Evolutionary conservation across 331 rosid genomes (phyloP), one percentile per base, ranked within the genome.

Genomic region (Ulmus americana): DNA sequence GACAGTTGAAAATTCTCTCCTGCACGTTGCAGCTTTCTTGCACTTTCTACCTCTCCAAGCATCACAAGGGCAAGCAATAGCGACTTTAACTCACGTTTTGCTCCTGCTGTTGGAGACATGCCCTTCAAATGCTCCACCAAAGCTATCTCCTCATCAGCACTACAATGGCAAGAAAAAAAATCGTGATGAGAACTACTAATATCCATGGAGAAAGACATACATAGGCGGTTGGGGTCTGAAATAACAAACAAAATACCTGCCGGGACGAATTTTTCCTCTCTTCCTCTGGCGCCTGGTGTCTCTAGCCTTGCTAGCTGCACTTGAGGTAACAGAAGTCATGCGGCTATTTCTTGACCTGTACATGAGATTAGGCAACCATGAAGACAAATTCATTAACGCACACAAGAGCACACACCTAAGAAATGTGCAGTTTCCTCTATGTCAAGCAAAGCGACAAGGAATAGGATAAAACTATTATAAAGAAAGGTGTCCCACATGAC

Each of bases 231-330:
- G 9, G 46, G 59, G 57, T 5, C 67, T 69, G 20, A 13, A 12
- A 39, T 22, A 53, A 61, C 35, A 10, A 53, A 52, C 52, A 59
- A 62, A 35, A 22, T 82, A 94, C 99, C 99, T 90, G 43, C 99
- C 99, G 3, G 95, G 88, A 65, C 99, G 99, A 68, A 94, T 94
- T 79, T 90, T 94, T 57, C 97, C 99, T 75, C 86, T 87, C 72
- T 91, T 94, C 52, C 80, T 87, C 79, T 90, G 99, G 22, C 97
- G 95, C 78, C 88, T 81, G 44, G 63, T 59, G 10, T 94, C 97
- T 81, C 95, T 85, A 60, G 95, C 95, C 74, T 80, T 94, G 81
- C 97, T 82, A 59, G 84, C 75, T 46, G 91, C 83, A 59, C 84
- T 69, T 69, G 98, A 79, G 64, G 77, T 73, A 44, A 79, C 13